A percentile compares a stretch with the other conserved stretches of the same genome.
Conservation (phyloP, 192 early-diverging fungal species). For the Coemansia sp. region DNA sequence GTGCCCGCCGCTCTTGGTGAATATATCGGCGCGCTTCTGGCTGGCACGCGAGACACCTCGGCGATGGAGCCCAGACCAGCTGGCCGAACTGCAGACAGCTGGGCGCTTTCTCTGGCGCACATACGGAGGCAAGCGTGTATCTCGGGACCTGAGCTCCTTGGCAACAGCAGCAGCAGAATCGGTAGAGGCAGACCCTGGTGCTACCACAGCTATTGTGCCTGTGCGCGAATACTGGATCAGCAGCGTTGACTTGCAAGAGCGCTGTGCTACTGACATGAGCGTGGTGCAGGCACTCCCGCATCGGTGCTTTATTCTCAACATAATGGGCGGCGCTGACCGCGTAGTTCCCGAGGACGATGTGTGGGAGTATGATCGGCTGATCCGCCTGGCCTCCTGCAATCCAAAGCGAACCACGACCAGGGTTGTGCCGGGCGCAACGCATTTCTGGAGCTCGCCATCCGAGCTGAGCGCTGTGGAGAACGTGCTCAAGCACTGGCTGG, state of each 20-base stretch:
- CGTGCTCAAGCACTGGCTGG: too few relatives aligned
- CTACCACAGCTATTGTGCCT: too few relatives aligned
- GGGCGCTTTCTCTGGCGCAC: slow-evolving; percentile 53
- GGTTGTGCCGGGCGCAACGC: too few relatives aligned
- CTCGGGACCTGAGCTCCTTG: too few relatives aligned
- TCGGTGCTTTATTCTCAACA: slow-evolving; percentile 43
- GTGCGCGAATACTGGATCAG: slow-evolving; percentile 40
- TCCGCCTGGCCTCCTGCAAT: slow-evolving; percentile 17
- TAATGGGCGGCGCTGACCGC: slow-evolving; percentile 48
- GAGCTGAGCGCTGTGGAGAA: too few relatives aligned
- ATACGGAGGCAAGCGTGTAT: slow-evolving; percentile 24
- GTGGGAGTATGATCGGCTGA: slow-evolving; percentile 40
- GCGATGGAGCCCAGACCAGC: slow-evolving; percentile 50
- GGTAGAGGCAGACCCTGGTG: background rate
- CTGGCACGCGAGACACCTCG: slow-evolving; percentile 37
- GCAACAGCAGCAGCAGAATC: too few relatives aligned
- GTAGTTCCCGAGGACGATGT: slow-evolving; percentile 49
- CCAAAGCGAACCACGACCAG: slow-evolving; percentile 8
- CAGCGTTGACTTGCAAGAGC: slow-evolving; percentile 20
- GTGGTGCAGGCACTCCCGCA: slow-evolving; percentile 42
- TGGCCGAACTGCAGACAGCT: slow-evolving; percentile 19
- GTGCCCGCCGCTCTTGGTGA: slow-evolving; percentile 43
- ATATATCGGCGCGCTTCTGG: slow-evolving; percentile 52
- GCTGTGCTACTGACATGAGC: slow-evolving; percentile 44
- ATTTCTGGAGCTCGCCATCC: too few relatives aligned